Evolutionary conservation across 768 basidiomycete species (phyloP).

Genomic region (Lentinula sp.): DNA sequence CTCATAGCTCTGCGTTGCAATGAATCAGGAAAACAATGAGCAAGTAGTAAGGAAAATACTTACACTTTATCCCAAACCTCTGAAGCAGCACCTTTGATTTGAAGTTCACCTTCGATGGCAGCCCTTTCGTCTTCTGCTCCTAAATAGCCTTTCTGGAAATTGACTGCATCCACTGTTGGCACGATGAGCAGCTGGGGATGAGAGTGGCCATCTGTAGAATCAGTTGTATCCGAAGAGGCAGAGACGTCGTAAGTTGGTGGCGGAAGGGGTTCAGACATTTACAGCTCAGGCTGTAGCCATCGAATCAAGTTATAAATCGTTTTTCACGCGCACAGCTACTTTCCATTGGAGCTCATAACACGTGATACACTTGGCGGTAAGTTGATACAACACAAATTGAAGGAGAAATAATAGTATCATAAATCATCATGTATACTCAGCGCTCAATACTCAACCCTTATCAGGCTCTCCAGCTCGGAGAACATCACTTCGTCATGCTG

Average conservation of each 20-base stretch:
- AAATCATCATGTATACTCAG: not conserved
- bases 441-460: slow-evolving; percentile 43
- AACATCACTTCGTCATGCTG: slow-evolving; percentile 62
- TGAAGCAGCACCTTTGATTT: slow-evolving; percentile 63
- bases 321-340: slow-evolving; percentile 1
- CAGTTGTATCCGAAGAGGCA: slow-evolving; percentile 22
- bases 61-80: slow-evolving; percentile 65
- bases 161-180: slow-evolving; percentile 60
- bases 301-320: not conserved
- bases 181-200: slow-evolving; percentile 67
- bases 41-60: slow-evolving; percentile 25
- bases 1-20: slow-evolving; percentile 47
- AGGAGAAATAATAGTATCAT: not conserved
- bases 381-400: not conserved
- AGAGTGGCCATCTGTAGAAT: slow-evolving; percentile 10
- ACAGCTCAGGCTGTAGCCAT: slow-evolving; percentile 5
- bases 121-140: slow-evolving; percentile 81
- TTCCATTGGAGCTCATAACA: not conserved
- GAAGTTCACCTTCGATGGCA: slow-evolving; percentile 82
- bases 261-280: slow-evolving; percentile 40
- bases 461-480: slow-evolving; percentile 72
- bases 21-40: slow-evolving; percentile 7
- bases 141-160: slow-evolving; percentile 83
- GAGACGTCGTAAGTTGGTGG: slow-evolving; percentile 54
- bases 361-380: not conserved